A percentile compares a stretch with the other conserved stretches of the same genome.
phyloP scores from a whole-genome alignment of 441 rosid species.

The Syzygium malaccense region DNA sequence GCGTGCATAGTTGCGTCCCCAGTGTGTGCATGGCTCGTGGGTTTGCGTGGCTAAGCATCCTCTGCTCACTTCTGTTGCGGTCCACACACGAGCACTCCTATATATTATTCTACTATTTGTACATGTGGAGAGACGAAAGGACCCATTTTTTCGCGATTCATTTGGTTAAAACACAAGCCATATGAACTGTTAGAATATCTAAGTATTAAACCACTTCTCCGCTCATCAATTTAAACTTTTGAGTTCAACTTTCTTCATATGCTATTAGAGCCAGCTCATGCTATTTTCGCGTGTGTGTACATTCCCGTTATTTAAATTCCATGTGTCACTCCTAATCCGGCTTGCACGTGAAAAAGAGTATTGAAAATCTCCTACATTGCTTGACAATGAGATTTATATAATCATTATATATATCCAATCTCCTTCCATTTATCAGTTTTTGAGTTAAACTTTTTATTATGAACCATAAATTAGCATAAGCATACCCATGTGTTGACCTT shows the following conservation, averaged over 20 bases:
- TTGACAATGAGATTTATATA: background rate
- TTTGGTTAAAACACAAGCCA: background rate
- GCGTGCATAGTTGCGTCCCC: background rate
- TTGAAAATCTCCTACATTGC: background rate
- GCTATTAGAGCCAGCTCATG: background rate
- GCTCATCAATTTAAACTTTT: background rate
- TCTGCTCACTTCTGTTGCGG: background rate
- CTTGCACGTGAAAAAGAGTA: rapidly evolving
- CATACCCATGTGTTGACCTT: background rate
- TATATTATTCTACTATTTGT: background rate
- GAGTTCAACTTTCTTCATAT: background rate
- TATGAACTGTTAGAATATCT: background rate
- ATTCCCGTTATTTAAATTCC: background rate
- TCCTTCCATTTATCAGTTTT: background rate
- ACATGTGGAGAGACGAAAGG: background rate
- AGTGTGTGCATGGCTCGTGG: background rate
- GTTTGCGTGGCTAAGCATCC: background rate
- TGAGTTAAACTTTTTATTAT: background rate
- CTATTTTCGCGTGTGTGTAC: background rate
- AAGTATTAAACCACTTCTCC: background rate
- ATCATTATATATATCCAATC: background rate
- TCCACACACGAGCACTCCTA: background rate
- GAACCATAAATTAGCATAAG: background rate
- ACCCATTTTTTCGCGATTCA: background rate
- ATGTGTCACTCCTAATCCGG: background rate